Base-by-base conservation (phyloP, 2,329 filamentous ascomycete species). In the Cladophialophora exuberans region DNA sequence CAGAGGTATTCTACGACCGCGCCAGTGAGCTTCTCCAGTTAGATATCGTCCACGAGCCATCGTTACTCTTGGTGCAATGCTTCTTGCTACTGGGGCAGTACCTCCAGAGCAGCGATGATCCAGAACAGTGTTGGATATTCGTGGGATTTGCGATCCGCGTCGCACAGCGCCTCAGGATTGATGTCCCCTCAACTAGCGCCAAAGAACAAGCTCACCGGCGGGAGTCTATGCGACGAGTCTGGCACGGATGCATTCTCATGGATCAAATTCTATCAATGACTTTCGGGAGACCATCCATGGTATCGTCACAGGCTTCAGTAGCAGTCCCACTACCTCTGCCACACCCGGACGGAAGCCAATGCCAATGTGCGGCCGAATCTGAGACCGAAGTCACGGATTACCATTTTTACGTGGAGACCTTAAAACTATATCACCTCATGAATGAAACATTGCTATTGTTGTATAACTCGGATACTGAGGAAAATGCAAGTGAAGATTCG, bases 81-180 rank as follows among this genome's bases (percentile, higher is more conserved):
- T 64, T 79, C 1, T 62, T 80, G 0, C 64, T 80, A 4, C 76
- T 77, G 56, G 75, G 73, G 9, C 76, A 78, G 38, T 80, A 79
- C 54, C 62, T 80, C 0, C 77, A 79, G 42, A 76, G 77, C 42
- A 79, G 77, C 0, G 71, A 77, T 10, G 72, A 72, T 4, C 72
- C 75, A 0, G 73, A 79, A 51, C 73, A 77, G 54, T 79, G 76
- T 1, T 80, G 77, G 78, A 78, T 79, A 64, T 70, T 75, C 2
- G 73, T 76, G 0, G 76, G 76, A 0, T 66, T 74, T 3, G 76
- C 76, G 0, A 72, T 79, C 10, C 69, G 77, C 1, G 77, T 73
- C 15, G 77, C 78, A 0, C 75, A 79, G 44, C 73, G 76, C 0
- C 52, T 80, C 2, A 76, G 76, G 0, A 62, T 79, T 15, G 75